Evolutionary conservation across 2,329 filamentous ascomycete genomes (phyloP).

Genomic region (Penicillium sp.): DNA sequence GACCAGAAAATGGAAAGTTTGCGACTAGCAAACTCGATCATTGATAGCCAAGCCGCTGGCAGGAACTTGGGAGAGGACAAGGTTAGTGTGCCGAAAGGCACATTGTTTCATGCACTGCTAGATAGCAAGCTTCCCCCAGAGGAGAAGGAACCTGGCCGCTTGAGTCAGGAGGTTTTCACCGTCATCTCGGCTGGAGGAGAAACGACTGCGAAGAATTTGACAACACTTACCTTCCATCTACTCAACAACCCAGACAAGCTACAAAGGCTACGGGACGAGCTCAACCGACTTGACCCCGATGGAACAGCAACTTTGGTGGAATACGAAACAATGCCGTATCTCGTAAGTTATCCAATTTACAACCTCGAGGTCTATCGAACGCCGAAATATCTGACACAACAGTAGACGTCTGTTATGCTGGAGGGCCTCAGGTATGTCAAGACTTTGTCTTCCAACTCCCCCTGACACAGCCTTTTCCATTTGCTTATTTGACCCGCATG

Average conservation of each 20-base stretch:
- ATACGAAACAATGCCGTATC: constrained; percentile 31
- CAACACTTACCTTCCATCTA: constrained; percentile 34
- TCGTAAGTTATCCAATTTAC: constrained; percentile 18
- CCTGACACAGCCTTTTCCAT: not conserved
- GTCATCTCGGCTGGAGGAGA: constrained; percentile 32
- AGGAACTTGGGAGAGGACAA: not conserved
- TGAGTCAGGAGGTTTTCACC: constrained; percentile 30
- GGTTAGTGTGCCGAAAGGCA: constrained; percentile 2
- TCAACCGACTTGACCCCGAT: constrained; percentile 28
- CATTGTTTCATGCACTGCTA: constrained; percentile 30
- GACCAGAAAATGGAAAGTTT: constrained; percentile 15
- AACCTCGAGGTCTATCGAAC: no score
- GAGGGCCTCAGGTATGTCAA: constrained; percentile 29
- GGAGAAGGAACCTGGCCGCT: constrained; percentile 33
- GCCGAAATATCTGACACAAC: not conserved
- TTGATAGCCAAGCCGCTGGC: constrained; percentile 5
- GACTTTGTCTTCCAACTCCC: no score
- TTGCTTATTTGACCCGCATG: not conserved
- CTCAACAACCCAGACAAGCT: constrained; percentile 28
- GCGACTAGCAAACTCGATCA: constrained; percentile 12
- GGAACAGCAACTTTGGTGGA: constrained; percentile 23
- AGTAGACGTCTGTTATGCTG: constrained; percentile 29
- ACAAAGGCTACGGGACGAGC: constrained; percentile 27
- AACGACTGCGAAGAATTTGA: constrained; percentile 29
- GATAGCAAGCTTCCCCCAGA: constrained; percentile 36